phyloP scores from a whole-genome alignment of 129 eudicot species.

The Flaveria robusta region DNA sequence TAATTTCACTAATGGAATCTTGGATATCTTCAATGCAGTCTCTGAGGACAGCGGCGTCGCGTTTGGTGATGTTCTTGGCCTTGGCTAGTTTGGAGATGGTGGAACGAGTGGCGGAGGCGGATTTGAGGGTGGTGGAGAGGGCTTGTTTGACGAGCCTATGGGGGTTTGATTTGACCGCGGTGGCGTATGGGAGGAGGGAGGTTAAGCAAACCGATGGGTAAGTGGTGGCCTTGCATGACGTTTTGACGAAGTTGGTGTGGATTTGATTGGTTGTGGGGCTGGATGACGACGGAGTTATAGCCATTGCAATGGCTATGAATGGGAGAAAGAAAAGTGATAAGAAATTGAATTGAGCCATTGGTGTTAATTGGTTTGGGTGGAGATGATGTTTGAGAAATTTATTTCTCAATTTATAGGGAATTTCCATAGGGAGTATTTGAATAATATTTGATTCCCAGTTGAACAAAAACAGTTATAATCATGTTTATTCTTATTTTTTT shows the following conservation, averaged over 20 bases:
- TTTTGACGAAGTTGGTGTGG: too few species aligned
- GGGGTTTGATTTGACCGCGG: slow-evolving; percentile 36
- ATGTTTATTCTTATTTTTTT: neutral
- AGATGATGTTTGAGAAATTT: neutral
- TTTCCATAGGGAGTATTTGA: neutral
- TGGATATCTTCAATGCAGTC: slow-evolving; percentile 58
- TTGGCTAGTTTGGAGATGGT: slow-evolving; percentile 34
- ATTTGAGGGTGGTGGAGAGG: slow-evolving; percentile 47
- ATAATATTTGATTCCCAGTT: neutral
- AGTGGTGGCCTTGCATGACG: too few species aligned
- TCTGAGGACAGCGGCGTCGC: slow-evolving; percentile 42
- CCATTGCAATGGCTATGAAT: slow-evolving; percentile 10
- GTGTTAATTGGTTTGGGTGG: neutral
- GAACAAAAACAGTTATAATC: neutral
- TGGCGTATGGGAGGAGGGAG: too few species aligned
- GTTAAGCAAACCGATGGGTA: too few species aligned
- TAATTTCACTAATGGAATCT: slow-evolving; percentile 60
- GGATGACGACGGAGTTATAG: too few species aligned
- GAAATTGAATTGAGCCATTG: slow-evolving; percentile 22
- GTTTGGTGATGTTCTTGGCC: slow-evolving; percentile 33
- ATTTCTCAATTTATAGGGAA: neutral
- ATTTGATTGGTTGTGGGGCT: too few species aligned
- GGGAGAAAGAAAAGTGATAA: slow-evolving; percentile 16
- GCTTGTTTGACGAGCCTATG: slow-evolving; percentile 46
- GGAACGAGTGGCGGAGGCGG: slow-evolving; percentile 40